Percentiles rank a stretch among this genome's conserved stretches.
phyloP scores from a whole-genome alignment of 441 rosid genomes.

The Croton laevigatus region DNA sequence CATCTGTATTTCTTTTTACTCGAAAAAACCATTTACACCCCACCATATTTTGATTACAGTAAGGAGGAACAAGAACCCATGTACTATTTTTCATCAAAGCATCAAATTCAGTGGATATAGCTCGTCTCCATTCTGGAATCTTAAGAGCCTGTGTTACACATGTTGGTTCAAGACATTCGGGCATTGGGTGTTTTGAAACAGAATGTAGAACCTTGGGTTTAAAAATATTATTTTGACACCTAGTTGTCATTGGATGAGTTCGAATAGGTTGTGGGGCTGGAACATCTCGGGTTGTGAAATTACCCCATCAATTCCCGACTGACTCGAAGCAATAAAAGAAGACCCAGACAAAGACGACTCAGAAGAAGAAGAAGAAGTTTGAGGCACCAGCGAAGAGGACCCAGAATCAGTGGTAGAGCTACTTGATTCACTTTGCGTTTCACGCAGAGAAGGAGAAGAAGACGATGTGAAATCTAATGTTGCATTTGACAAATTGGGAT shows the following conservation, averaged over 20 bases:
- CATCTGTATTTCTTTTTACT: not conserved
- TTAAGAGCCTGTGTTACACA: not conserved
- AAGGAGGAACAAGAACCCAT: not conserved
- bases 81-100: not conserved
- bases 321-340: too few relatives aligned
- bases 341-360: too few relatives aligned
- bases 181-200: not conserved
- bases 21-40: not conserved
- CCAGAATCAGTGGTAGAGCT: too few relatives aligned
- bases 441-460: too few relatives aligned
- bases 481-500: too few relatives aligned
- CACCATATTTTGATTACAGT: not conserved
- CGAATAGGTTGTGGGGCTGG: not conserved
- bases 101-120: not conserved
- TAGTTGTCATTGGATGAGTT: not conserved
- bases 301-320: too few relatives aligned
- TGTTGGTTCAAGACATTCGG: not conserved
- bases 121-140: not conserved
- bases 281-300: too few relatives aligned
- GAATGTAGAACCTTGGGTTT: not conserved
- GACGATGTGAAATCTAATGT: too few relatives aligned
- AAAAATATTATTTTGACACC: not conserved
- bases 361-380: too few relatives aligned
- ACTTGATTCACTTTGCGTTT: too few relatives aligned
- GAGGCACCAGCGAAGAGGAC: too few relatives aligned